These are phyloP conservation scores for Hawksworthiomyces lignivorus DNA, from an alignment of 2,329 filamentous ascomycete genomes.

Conservation along the genomic window DNA sequence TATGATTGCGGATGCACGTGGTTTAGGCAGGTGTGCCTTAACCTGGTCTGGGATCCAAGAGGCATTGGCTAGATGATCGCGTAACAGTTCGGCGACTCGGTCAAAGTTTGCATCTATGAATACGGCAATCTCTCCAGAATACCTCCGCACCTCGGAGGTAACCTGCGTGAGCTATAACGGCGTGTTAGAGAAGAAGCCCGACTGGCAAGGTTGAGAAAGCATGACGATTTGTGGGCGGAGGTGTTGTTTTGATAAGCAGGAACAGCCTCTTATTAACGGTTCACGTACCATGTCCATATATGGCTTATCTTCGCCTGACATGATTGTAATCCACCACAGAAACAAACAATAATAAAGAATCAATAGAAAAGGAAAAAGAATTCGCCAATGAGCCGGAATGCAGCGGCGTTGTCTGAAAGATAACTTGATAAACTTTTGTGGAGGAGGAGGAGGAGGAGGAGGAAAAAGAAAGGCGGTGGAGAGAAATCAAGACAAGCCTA, in stretches of 20 bases:
- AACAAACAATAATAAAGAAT: neutral
- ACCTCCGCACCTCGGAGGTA: constrained; percentile 58
- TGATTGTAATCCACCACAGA: neutral
- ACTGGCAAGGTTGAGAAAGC: neutral
- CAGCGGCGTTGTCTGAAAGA: neutral
- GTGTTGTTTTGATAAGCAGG: neutral
- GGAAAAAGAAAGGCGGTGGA: constrained; percentile 7
- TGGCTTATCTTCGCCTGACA: constrained; percentile 19
- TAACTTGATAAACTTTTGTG: neutral
- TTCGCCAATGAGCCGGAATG: neutral
- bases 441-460: neutral
- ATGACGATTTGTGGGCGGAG: neutral
- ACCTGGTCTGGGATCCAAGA: constrained; percentile 67
- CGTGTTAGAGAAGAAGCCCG: neutral
- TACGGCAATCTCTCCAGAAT: constrained; percentile 66
- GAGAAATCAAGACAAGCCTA: constrained; percentile 3
- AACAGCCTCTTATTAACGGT: neutral
- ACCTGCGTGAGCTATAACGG: constrained; percentile 47
- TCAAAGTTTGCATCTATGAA: constrained; percentile 78
- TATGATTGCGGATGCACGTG: constrained; percentile 28
- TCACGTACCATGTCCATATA: constrained; percentile 17
- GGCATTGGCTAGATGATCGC: constrained; percentile 59
- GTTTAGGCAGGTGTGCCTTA: constrained; percentile 48
- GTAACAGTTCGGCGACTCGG: constrained; percentile 60
- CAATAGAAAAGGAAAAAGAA: neutral